These are phyloP conservation scores for Lachnum nothofagi DNA, from an alignment of 2,329 filamentous ascomycete species.

Conservation along the genomic window DNA sequence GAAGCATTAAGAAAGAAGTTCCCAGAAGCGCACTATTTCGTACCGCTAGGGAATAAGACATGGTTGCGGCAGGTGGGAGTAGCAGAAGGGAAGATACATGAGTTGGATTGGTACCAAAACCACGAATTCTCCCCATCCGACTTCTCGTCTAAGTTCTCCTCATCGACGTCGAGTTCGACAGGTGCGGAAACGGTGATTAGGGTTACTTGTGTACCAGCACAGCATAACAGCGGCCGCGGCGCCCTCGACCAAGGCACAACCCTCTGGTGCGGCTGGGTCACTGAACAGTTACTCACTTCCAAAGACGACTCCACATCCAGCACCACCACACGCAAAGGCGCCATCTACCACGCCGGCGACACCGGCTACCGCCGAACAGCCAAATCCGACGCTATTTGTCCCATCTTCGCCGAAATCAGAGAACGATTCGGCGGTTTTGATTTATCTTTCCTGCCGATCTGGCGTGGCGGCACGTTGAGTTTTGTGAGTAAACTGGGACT, in stretches of 20 bases:
- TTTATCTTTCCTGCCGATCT: conserved; percentile 84
- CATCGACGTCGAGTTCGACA: conserved; percentile 48
- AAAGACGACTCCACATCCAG: conserved; percentile 35
- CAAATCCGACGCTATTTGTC: conserved; percentile 71
- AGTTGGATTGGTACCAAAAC: conserved; percentile 93
- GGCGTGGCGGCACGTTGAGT: conserved; percentile 35
- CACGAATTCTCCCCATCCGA: conserved; percentile 56
- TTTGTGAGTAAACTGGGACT: conserved; percentile 22
- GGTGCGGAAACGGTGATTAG: conserved; percentile 37
- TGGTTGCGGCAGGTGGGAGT: conserved; percentile 73
- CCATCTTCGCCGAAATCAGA: conserved; percentile 80
- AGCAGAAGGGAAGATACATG: conserved; percentile 59
- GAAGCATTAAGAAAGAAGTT: conserved; percentile 63
- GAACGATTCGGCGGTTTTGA: conserved; percentile 78
- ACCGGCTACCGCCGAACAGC: conserved; percentile 47
- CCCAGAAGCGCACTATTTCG: conserved; percentile 82
- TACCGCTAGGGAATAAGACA: conserved; percentile 70
- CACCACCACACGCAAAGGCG: conserved; percentile 71
- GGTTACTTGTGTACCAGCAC: conserved; percentile 67
- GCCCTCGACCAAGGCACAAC: conserved; percentile 64
- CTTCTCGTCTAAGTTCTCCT: conserved; percentile 33
- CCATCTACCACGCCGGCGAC: conserved; percentile 77
- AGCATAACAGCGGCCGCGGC: conserved; percentile 69
- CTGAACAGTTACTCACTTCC: conserved; percentile 40
- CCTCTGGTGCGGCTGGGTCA: conserved; percentile 81